Percentiles rank a stretch among this genome's conserved stretches.
These are phyloP conservation scores for Clavaria fumosa DNA, from an alignment of 768 basidiomycete species.

Conservation along the genomic window DNA sequence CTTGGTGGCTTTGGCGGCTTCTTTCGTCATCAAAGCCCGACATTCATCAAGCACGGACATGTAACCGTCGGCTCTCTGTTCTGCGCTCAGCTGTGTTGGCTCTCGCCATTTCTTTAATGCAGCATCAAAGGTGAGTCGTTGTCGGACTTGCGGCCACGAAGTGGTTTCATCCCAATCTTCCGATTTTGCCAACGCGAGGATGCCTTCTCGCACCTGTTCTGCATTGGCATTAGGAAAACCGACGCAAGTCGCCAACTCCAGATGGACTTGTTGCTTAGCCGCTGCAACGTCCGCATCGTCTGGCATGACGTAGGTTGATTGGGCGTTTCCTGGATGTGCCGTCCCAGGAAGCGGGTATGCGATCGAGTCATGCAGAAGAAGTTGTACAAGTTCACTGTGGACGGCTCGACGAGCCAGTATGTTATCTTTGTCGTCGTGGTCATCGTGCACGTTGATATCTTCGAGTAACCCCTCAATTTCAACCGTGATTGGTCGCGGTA, in stretches of 20 bases:
- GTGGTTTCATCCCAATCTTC: slow-evolving; percentile 39
- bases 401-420: slow-evolving; percentile 46
- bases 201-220: slow-evolving; percentile 63
- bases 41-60: slow-evolving; percentile 40
- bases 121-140: slow-evolving; percentile 48
- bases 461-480: slow-evolving; percentile 50
- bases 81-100: slow-evolving; percentile 35
- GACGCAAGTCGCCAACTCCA: slow-evolving; percentile 63
- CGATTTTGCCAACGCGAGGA: slow-evolving; percentile 44
- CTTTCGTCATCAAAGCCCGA: slow-evolving; percentile 60
- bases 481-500: slow-evolving; percentile 80
- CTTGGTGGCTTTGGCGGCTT: slow-evolving; percentile 71
- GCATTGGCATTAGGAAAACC: slow-evolving; percentile 78
- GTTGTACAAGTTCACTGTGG: slow-evolving; percentile 57
- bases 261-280: slow-evolving; percentile 60
- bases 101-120: slow-evolving; percentile 51
- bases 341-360: slow-evolving; percentile 83
- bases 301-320: slow-evolving; percentile 59
- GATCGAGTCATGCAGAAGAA: slow-evolving; percentile 82
- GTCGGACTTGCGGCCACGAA: slow-evolving; percentile 62
- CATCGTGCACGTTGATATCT: slow-evolving; percentile 37
- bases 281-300: slow-evolving; percentile 54
- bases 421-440: slow-evolving; percentile 26
- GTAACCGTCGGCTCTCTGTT: slow-evolving; percentile 52
- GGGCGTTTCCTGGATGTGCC: slow-evolving; percentile 51